Base-by-base conservation (phyloP, 306 rosid species). In the Gleditsia sinensis region DNA sequence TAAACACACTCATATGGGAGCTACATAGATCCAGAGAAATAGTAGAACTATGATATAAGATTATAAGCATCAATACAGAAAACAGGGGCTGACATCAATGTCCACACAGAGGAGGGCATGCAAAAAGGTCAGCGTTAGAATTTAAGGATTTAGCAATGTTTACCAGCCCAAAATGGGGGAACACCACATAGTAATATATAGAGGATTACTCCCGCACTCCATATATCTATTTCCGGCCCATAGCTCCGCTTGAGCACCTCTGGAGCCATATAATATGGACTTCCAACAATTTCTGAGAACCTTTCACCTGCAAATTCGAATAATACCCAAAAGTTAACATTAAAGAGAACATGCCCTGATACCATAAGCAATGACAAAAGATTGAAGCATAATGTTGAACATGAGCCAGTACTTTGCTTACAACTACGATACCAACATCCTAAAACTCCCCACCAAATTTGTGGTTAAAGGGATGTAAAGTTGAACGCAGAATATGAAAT, bases 121-220 rank as follows among this genome's bases (percentile, higher is more conserved):
- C 36, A 69, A 20, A 75, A 57, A 23, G 48, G 45, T 67, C 19
- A 59, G 24, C n/a, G 53, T 19, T 36, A 55, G 27, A 43, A 60
- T 27, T 27, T 9, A 65, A 42, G 51, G n/a, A 40, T 11, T 53
- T 23, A 14, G 48, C 46, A 24, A 59, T 70, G 67, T 54, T 83
- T 85, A 90, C 96, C 96, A 7, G 96, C 92, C 96, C 96, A 90
- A 79, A 90, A 90, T 3, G 96, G 96, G 23, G 92, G 97, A 82
- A 91, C 90, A 25, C 94, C 94, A 66, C 97, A 88, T 77, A 90
- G 64, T 76, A 90, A 86, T 56, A 90, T 90, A 75, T 87, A 90
- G n/a, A 90, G 92, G 51, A 90, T 87, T 69, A 90, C 96, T 76
- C 96, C 96, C 30, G 96, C 92, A 73, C 96, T 90, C 96, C 96